These are phyloP conservation scores for Sclerotinia spermophila DNA, from an alignment of 2,329 filamentous ascomycete species.

Conservation along the genomic window DNA sequence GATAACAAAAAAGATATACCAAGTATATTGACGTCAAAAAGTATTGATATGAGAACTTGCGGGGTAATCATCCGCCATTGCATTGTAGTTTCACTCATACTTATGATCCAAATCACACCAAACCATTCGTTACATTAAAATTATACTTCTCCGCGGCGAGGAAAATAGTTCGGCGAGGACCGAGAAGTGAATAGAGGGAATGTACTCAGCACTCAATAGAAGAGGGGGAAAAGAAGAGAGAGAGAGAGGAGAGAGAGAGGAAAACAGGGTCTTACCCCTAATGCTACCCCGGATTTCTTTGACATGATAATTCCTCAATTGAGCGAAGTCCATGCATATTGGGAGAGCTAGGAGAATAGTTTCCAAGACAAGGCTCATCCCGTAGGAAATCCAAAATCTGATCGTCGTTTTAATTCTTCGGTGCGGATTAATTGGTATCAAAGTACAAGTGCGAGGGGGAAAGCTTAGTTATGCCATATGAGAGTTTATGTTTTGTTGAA, in stretches of 20 bases:
- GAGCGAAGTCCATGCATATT: conserved; percentile 15
- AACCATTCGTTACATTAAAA: neutral
- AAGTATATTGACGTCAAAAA: neutral
- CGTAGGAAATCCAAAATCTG: neutral
- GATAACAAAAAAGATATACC: conserved; percentile 1
- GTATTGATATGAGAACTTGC: neutral
- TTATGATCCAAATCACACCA: conserved; percentile 2
- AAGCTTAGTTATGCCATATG: neutral
- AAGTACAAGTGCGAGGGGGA: neutral
- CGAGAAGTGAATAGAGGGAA: neutral
- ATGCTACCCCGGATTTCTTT: conserved; percentile 32
- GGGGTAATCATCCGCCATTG: conserved; percentile 6
- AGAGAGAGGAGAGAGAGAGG: neutral
- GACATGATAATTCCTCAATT: conserved; percentile 30
- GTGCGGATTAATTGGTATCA: neutral
- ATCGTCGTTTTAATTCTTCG: conserved; percentile 3
- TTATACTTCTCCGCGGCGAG: conserved; percentile 3
- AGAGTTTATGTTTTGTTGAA: neutral
- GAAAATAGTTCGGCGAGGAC: neutral
- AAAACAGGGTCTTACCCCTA: conserved; percentile 1
- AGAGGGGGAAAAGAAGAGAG: neutral
- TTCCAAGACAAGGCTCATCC: conserved; percentile 12
- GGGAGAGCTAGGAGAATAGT: conserved; percentile 6
- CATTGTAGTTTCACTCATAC: neutral
- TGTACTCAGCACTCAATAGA: neutral